These are phyloP conservation scores for Arachnomyces sp. DNA, from an alignment of 2,329 filamentous ascomycete species.

Conservation along the genomic window DNA sequence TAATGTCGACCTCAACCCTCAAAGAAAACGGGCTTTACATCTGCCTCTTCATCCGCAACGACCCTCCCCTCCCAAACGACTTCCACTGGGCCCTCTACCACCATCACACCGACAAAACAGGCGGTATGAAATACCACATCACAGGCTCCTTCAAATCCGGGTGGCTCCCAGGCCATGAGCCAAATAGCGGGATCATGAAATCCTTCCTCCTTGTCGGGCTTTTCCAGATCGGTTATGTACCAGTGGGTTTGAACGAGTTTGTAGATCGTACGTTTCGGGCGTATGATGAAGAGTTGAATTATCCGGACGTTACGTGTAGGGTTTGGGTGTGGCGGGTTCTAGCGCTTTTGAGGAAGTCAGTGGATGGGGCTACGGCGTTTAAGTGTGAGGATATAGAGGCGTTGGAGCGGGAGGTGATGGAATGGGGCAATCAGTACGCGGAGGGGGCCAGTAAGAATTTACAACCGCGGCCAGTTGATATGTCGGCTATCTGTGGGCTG, in stretches of 20 bases:
- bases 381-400: slow-evolving; percentile 5
- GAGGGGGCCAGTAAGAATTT: slow-evolving; percentile 11
- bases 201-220: slow-evolving; percentile 18
- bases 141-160: slow-evolving; percentile 7
- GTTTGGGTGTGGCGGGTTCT: slow-evolving; percentile 17
- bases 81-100: slow-evolving; percentile 10
- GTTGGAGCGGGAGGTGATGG: slow-evolving; percentile 15
- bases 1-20: too few species aligned
- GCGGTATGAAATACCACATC: slow-evolving; percentile 20
- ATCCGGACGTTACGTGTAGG: slow-evolving; percentile 12
- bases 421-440: slow-evolving; percentile 16
- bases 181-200: slow-evolving; percentile 13
- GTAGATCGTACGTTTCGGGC: slow-evolving; percentile 15
- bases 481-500: slow-evolving; percentile 3
- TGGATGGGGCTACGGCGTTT: slow-evolving; percentile 1
- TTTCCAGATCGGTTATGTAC: slow-evolving; percentile 16
- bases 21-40: slow-evolving; percentile 5
- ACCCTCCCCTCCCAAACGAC: slow-evolving; percentile 4
- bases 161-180: slow-evolving; percentile 16
- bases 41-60: slow-evolving; percentile 1
- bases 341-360: slow-evolving; percentile 7
- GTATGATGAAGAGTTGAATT: slow-evolving; percentile 15
- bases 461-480: slow-evolving; percentile 13
- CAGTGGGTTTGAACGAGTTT: slow-evolving; percentile 2
- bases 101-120: slow-evolving; percentile 12